Conservation (phyloP, 2,329 filamentous ascomycete species). For the Pseudopyricularia javanii region DNA sequence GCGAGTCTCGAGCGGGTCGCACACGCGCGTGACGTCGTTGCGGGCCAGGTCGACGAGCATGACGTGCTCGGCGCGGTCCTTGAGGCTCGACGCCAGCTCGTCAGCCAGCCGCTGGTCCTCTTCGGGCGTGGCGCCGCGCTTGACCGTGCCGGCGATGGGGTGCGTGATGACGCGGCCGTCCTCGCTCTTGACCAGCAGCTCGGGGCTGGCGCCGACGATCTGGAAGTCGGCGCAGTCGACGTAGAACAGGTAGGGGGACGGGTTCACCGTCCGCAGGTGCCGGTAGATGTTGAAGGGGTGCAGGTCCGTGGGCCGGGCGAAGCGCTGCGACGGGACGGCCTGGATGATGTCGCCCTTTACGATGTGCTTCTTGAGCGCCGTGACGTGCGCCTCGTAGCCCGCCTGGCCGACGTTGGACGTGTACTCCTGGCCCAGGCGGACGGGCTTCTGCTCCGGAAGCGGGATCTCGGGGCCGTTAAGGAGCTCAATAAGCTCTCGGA, state of each 20-base stretch:
- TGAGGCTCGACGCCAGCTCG: slow-evolving; percentile 66
- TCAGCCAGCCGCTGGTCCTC: slow-evolving; percentile 72
- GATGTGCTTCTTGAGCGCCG: slow-evolving; percentile 79
- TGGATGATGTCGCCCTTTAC: slow-evolving; percentile 91
- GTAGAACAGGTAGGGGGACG: slow-evolving; percentile 95
- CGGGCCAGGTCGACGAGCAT: slow-evolving; percentile 95
- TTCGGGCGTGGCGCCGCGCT: slow-evolving; percentile 62
- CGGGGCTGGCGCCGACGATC: slow-evolving; percentile 88
- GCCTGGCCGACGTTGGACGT: slow-evolving; percentile 81
- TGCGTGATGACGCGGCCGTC: slow-evolving; percentile 77
- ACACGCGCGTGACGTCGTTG: slow-evolving; percentile 94
- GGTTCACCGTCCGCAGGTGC: slow-evolving; percentile 92
- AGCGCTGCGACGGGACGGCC: slow-evolving; percentile 86
- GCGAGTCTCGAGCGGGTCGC: slow-evolving; percentile 76
- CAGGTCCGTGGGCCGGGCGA: slow-evolving; percentile 76
- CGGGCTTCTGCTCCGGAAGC: slow-evolving; percentile 63
- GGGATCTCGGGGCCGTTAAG: slow-evolving; percentile 66
- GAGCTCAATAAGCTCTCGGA: slow-evolving; percentile 56
- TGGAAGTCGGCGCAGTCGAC: slow-evolving; percentile 86
- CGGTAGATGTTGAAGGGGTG: slow-evolving; percentile 99
- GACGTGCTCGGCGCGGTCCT: slow-evolving; percentile 90
- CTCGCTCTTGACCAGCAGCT: slow-evolving; percentile 87
- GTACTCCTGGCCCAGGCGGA: slow-evolving; percentile 64
- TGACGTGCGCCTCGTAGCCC: slow-evolving; percentile 88
- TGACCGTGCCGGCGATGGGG: slow-evolving; percentile 92